Conservation (phyloP, 202 grass and related monocot species). For the Musa balbisiana region DNA sequence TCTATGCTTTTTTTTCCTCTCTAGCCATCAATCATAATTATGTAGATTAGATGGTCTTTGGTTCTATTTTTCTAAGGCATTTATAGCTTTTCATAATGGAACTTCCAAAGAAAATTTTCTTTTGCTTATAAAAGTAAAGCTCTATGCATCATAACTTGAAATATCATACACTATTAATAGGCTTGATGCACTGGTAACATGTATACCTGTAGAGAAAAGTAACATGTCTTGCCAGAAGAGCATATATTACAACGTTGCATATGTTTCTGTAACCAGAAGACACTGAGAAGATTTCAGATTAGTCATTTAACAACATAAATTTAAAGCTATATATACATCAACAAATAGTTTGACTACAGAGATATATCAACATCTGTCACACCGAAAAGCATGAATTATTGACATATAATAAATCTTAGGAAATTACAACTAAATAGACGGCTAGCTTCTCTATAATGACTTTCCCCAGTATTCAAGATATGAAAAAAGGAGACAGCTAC, state of each 20-base stretch:
- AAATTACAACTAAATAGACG: too few species aligned
- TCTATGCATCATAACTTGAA: too few species aligned
- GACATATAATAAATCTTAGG: not conserved
- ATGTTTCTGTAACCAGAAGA: constrained; percentile 60
- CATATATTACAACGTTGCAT: constrained; percentile 73
- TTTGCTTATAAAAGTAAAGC: not conserved
- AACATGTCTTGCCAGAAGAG: constrained; percentile 89
- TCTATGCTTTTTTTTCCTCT: too few species aligned
- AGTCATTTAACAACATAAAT: constrained; percentile 13
- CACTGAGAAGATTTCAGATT: constrained; percentile 30
- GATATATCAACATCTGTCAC: constrained; percentile 6
- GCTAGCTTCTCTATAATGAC: too few species aligned
- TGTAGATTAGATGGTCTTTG: not conserved
- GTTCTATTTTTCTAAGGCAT: not conserved
- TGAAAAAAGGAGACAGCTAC: too few species aligned
- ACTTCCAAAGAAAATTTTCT: not conserved
- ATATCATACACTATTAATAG: not conserved
- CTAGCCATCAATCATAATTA: not conserved
- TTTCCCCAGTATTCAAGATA: too few species aligned
- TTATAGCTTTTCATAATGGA: not conserved
- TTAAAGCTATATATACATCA: constrained; percentile 10
- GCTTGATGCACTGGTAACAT: not conserved
- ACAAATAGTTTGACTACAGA: not conserved
- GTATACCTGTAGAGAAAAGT: constrained; percentile 85
- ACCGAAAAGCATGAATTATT: not conserved